phyloP scores from a whole-genome alignment of 2,329 filamentous ascomycete species.

The Colletotrichum spinosum region DNA sequence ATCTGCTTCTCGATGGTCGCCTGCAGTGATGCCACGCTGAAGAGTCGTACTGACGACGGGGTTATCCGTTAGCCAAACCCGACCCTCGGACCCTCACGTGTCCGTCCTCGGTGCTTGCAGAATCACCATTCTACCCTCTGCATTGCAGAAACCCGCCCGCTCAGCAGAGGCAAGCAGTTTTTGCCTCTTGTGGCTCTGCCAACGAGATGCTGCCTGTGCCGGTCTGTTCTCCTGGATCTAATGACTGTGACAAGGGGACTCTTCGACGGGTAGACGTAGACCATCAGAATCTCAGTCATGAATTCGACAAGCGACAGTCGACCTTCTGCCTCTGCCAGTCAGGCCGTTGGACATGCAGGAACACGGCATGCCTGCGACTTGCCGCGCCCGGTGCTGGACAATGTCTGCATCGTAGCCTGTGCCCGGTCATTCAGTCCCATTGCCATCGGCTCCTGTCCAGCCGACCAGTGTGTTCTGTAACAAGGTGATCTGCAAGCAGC shows the following conservation, averaged over 20 bases:
- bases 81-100: slow-evolving; percentile 29
- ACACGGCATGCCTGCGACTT: slow-evolving; percentile 1
- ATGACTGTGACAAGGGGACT: not conserved
- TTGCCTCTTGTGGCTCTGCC: no score
- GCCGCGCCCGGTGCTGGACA: not conserved
- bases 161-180: no score
- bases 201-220: no score
- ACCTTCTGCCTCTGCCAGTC: slow-evolving; percentile 6
- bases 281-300: slow-evolving; percentile 15
- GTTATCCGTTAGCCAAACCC: slow-evolving; percentile 18
- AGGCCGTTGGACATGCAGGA: slow-evolving; percentile 21
- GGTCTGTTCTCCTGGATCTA: no score
- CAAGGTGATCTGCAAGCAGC: not conserved
- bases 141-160: no score
- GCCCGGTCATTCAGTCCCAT: not conserved
- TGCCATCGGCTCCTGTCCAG: not conserved
- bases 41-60: slow-evolving; percentile 12
- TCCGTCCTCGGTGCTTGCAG: not conserved
- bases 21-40: slow-evolving; percentile 3
- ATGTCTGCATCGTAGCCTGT: not conserved
- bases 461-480: slow-evolving; percentile 1
- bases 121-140: no score
- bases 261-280: slow-evolving; percentile 5
- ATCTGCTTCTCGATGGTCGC: no score
- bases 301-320: slow-evolving; percentile 17